Conservation (phyloP, 352 stramenopile species). For the Pythium coloratum region DNA sequence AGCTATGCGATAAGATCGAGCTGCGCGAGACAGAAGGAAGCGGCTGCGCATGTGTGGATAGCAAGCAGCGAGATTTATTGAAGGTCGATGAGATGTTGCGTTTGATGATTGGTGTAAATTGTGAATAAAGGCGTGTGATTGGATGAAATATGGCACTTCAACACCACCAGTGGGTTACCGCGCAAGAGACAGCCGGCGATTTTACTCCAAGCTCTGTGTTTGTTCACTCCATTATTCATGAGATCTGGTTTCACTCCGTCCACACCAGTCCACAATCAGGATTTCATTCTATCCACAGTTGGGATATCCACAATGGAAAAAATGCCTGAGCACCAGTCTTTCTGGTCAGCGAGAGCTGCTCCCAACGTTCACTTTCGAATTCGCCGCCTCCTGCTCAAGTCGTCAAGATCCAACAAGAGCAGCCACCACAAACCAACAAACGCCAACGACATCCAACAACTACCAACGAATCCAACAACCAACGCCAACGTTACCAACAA, state of each 20-base stretch:
- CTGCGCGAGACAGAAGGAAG: background rate
- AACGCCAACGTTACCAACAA: background rate
- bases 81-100: background rate
- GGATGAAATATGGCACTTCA: constrained; percentile 10
- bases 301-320: background rate
- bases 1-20: constrained; percentile 1
- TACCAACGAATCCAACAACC: background rate
- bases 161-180: background rate
- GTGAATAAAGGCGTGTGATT: constrained; percentile 6
- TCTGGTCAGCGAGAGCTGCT: no score
- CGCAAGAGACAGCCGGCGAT: background rate
- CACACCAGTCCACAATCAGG: background rate
- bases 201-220: background rate
- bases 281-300: background rate
- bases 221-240: background rate
- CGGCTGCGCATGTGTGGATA: background rate
- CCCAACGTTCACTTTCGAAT: constrained; percentile 15
- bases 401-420: background rate
- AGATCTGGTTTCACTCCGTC: background rate
- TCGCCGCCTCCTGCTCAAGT: constrained; percentile 14
- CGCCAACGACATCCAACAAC: background rate
- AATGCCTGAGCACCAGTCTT: background rate
- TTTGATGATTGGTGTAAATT: constrained; percentile 14
- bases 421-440: background rate
- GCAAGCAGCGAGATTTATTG: background rate